Evolutionary conservation across 768 basidiomycete genomes (phyloP), one percentile per base, ranked within the genome.

Genomic region (Saitozyma podzolica): DNA sequence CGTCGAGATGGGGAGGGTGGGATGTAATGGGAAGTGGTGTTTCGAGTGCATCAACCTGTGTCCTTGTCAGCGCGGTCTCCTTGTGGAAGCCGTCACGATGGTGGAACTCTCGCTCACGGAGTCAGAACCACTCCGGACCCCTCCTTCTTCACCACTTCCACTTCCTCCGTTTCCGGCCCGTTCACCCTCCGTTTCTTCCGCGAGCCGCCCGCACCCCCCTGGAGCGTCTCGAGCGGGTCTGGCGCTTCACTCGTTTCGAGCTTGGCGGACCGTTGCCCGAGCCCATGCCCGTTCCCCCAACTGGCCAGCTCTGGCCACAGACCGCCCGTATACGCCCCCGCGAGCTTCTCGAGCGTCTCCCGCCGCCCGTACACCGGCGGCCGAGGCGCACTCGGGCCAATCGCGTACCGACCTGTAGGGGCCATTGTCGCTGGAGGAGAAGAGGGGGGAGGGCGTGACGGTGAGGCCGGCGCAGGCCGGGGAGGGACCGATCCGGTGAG

Each of bases 401-500:
- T 51, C 48, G 52, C 16, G 41, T 62, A 29, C 19, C 13, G 59
- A 54, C 11, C 56, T 48, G 53, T 58, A 13, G 62, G 57, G 8
- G 54, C 55, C 50, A 58, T 62, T 14, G 49, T 49, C 17, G 14
- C 11, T 14, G 17, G 42, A 3, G 42, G 61, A 43, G 45, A 61
- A 19, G 16, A 48, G 40, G 17, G 51, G 50, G 53, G 55, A 40
- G 17, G 9, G 47, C 13, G 29, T 5, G 47, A 57, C 13, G 45
- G 49, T 50, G 53, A 45, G 45, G 17, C 43, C 53, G 39, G n/a
- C 6, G 51, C 3, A 1, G 43, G 9, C 29, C 65, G 62, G 4
- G 74, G 63, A 8, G 76, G 77, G 7, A 90, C 75, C 0, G 91
- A 87, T 43, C 92, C 94, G 14, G 93, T 91, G 1, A 89, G 86